Base-by-base conservation (phyloP, 345 rosid species). In the Eucalyptus decipiens region DNA sequence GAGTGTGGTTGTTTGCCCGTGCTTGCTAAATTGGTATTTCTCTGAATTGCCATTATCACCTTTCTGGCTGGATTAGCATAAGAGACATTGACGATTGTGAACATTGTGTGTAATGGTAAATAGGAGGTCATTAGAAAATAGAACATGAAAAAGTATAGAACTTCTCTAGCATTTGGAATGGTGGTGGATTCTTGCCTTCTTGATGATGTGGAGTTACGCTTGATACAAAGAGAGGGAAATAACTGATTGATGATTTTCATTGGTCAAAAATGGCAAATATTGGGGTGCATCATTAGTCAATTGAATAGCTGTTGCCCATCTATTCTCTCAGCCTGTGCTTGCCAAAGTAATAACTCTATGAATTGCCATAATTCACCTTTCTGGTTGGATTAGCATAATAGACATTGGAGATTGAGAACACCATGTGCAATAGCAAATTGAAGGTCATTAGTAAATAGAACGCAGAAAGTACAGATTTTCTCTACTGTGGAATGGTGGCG, bases 1-100 rank as follows among this genome's bases (percentile, higher is more conserved):
- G 95, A 94, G 87, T 98, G 99, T 93, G 99, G 99, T 87, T 98
- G 99, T 94, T 94, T 97, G 91, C 93, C 94, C 3, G 80, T 94
- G 91, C 95, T 94, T 90, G 92, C 96, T 24, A 96, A 94, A 94
- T 93, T 96, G 98, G 99, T 97, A 95, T 76, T 30, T 76, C 85
- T 76, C 85, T 76, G 28, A 76, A 76, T 76, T 21, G 5, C 80
- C 80, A 32, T 69, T 69, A 37, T 42, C 30, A 76, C 85, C 15
- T 40, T 76, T 21, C 85, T 40, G 85, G 85, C 37, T 40, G 47
- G 47, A 76, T 40, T 76, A 76, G 47, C 45, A 11, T 37, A 21
- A 11, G 11, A 76, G 83, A 21, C 47, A 37, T 40, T 11, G 47
- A 40, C 3, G 6, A 37, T 76, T 76, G 83, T 2, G 9, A 76